Conservation (phyloP, 441 rosid genomes). For the Cnidoscolus chayamansa region DNA sequence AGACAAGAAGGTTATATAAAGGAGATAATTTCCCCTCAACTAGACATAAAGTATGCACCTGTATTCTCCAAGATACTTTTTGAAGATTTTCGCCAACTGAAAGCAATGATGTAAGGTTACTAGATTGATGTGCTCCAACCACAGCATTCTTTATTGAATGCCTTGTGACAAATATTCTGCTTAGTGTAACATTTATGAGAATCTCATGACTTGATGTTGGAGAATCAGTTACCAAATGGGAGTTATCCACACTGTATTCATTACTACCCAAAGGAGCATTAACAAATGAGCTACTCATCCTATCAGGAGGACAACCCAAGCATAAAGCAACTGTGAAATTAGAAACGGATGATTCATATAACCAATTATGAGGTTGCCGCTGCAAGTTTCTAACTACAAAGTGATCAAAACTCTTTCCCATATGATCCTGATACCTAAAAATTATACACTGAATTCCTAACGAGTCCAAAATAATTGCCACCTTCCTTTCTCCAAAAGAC, state of each 20-base stretch:
- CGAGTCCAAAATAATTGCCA: conserved; percentile 42
- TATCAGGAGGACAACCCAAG: conserved; percentile 40
- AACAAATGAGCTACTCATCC: conserved; percentile 32
- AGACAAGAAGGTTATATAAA: neutral
- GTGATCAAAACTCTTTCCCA: conserved; percentile 45
- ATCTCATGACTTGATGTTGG: conserved; percentile 44
- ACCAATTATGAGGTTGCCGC: conserved; percentile 50
- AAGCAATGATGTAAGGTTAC: conserved; percentile 54
- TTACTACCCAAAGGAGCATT: conserved; percentile 28
- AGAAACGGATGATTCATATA: conserved; percentile 63
- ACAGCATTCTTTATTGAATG: conserved; percentile 50
- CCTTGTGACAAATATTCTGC: conserved; percentile 52
- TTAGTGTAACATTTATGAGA: conserved; percentile 42
- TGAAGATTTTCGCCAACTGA: conserved; percentile 58
- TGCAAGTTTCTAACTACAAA: conserved; percentile 37
- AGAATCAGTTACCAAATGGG: conserved; percentile 33
- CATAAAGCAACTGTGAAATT: conserved; percentile 46
- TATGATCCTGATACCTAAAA: conserved; percentile 46
- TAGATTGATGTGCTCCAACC: conserved; percentile 49
- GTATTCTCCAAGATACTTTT: conserved; percentile 47
- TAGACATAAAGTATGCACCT: conserved; percentile 49
- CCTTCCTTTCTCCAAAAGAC: conserved; percentile 50
- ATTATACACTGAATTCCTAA: conserved; percentile 48
- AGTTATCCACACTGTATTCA: conserved; percentile 25
- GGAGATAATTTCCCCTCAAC: conserved; percentile 16